Evolutionary conservation across 805 yeast genomes (phyloP).

Genomic region (Starmerella gropengiesseri): DNA sequence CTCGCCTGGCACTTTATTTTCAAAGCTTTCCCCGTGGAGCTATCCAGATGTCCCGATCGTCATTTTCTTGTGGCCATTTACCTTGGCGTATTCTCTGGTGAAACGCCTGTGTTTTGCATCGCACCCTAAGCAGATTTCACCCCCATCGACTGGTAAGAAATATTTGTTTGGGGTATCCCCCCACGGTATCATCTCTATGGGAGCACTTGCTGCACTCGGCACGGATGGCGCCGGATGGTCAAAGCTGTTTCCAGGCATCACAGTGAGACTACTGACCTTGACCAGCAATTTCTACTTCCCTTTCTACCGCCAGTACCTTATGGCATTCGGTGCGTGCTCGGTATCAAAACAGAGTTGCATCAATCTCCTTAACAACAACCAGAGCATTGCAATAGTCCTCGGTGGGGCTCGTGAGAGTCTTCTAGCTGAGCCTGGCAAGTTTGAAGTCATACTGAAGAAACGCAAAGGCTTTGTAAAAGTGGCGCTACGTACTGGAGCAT

Average conservation of each 20-base stretch:
- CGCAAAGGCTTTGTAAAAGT: conserved; percentile 83
- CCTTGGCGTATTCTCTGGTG: conserved; percentile 32
- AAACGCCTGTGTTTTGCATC: conserved; percentile 30
- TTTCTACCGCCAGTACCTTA: conserved; percentile 74
- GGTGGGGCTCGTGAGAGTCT: conserved; percentile 95
- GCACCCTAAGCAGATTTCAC: background rate
- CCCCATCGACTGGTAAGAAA: conserved; percentile 30
- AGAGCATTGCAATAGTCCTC: conserved; percentile 77
- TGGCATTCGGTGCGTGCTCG: conserved; percentile 72
- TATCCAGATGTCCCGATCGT: conserved; percentile 10
- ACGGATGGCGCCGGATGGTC: conserved; percentile 71
- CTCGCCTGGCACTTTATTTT: background rate
- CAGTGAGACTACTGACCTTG: conserved; percentile 64
- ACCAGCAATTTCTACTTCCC: conserved; percentile 77
- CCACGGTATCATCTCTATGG: conserved; percentile 90
- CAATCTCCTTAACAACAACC: conserved; percentile 49
- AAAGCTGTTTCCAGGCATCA: conserved; percentile 71
- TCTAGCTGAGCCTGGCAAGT: conserved; percentile 37
- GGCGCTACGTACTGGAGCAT: conserved; percentile 71
- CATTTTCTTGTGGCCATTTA: conserved; percentile 18
- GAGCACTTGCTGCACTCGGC: conserved; percentile 73
- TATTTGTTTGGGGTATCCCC: conserved; percentile 93
- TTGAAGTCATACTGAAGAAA: conserved; percentile 59
- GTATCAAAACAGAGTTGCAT: conserved; percentile 67
- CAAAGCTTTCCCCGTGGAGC: conserved; percentile 8